Conservation (phyloP, 208 protist genomes). For the Novymonas esmeraldas region DNA sequence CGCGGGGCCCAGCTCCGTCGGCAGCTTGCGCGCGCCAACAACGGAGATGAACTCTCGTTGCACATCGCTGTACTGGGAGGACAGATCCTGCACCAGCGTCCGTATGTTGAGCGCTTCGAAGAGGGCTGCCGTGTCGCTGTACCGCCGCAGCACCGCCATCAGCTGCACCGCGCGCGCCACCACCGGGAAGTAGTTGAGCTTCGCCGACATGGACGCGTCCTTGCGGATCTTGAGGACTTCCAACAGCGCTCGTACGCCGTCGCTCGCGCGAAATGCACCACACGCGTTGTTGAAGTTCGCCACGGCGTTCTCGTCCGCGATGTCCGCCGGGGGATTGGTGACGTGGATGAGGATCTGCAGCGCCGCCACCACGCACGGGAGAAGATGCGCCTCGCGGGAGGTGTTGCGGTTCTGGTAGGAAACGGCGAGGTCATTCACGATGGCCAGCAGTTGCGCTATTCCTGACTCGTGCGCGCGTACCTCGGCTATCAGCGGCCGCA, state of each 20-base stretch:
- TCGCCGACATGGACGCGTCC: slow-evolving; percentile 75
- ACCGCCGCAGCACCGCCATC: slow-evolving; percentile 72
- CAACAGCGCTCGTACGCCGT: slow-evolving; percentile 79
- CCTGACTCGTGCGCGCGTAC: slow-evolving; percentile 68
- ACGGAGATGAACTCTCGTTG: slow-evolving; percentile 83
- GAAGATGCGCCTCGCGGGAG: slow-evolving; percentile 70
- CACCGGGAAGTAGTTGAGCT: slow-evolving; percentile 83
- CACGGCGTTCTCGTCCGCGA: slow-evolving; percentile 61
- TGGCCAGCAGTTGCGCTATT: slow-evolving; percentile 76
- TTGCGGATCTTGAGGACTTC: slow-evolving; percentile 71
- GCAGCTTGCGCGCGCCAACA: slow-evolving; percentile 63
- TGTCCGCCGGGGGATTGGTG: slow-evolving; percentile 66
- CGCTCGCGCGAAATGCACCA: slow-evolving; percentile 64
- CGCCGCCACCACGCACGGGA: slow-evolving; percentile 66
- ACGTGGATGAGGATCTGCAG: slow-evolving; percentile 82
- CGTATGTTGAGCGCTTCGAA: slow-evolving; percentile 83
- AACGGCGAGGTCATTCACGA: slow-evolving; percentile 69
- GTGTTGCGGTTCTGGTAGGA: slow-evolving; percentile 67
- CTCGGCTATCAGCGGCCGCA: slow-evolving; percentile 73
- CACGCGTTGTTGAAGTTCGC: slow-evolving; percentile 74
- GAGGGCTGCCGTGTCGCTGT: slow-evolving; percentile 74
- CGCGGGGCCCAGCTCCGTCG: slow-evolving; percentile 69
- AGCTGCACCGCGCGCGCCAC: slow-evolving; percentile 82
- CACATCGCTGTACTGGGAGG: slow-evolving; percentile 68
- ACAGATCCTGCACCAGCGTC: slow-evolving; percentile 66